These are phyloP conservation scores for Raphanus sativus DNA, from an alignment of 345 rosid species.

Conservation along the genomic window DNA sequence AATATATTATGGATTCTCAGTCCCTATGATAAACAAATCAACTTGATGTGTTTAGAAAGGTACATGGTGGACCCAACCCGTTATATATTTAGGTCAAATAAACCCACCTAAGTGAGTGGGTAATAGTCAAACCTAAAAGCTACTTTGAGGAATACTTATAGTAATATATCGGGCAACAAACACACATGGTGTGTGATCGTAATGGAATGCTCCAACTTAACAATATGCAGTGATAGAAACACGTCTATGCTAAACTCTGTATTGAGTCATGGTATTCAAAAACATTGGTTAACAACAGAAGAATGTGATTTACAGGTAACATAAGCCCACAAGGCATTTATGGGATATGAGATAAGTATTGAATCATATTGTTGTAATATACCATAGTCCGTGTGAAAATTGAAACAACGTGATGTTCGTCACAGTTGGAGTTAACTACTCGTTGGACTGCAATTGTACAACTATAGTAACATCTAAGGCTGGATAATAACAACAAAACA, in stretches of 20 bases:
- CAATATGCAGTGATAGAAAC: slow-evolving; percentile 12
- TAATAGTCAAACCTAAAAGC: slow-evolving; percentile 34
- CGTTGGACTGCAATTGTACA: neutral
- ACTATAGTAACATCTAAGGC: neutral
- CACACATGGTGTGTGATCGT: slow-evolving; percentile 12
- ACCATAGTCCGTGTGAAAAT: neutral
- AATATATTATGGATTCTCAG: neutral
- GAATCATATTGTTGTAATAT: neutral
- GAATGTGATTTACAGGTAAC: slow-evolving; percentile 18
- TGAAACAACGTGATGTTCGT: neutral
- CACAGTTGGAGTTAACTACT: neutral
- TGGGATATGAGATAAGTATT: neutral
- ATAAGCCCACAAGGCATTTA: neutral
- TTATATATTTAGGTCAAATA: slow-evolving; percentile 9
- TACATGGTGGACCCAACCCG: slow-evolving; percentile 35
- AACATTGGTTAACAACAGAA: slow-evolving; percentile 2
- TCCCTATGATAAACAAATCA: slow-evolving; percentile 16
- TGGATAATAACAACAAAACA: neutral
- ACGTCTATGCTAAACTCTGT: slow-evolving; percentile 12
- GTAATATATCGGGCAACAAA: slow-evolving; percentile 27
- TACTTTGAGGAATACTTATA: slow-evolving; percentile 25
- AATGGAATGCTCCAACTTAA: slow-evolving; percentile 16
- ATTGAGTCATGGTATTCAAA: neutral
- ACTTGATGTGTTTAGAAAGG: slow-evolving; percentile 15
- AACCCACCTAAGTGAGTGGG: slow-evolving; percentile 24